Evolutionary conservation across 2,329 filamentous ascomycete species (phyloP), one percentile per base, ranked within the genome.

Genomic region (Fusarium nelsonii): DNA sequence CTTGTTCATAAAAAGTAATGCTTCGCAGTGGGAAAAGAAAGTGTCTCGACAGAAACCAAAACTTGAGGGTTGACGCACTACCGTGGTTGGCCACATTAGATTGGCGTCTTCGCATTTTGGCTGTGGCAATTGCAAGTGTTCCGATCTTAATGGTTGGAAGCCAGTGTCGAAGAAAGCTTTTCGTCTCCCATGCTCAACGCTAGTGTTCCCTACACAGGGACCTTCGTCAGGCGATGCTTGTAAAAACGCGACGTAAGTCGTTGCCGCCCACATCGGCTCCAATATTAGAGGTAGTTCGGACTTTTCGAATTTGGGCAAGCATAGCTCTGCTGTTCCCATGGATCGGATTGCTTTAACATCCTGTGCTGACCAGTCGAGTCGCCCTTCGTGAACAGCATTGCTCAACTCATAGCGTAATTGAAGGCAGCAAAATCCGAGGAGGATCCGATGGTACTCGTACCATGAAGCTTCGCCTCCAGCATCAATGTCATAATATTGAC

Each of bases 321-420:
- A 61, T 2, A 34, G 34, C 6, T 44, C 37, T 2, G 61, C 40
- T 12, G 48, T 52, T 16, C 62, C 52, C 65, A 69, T 69, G 11
- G 46, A 43, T 8, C 56, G 61, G 16, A 69, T 12, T 5, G 20
- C 32, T 15, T 58, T 39, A 3, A 66, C 14, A 18, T 69, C 61
- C 0, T 44, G 23, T 1, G 26, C 6, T 6, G 65, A 20, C 66
- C 66, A 69, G n/a, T 12, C 23, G 6, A 69, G 43, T 2, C 66
- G 66, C 2, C 53, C 20, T 18, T 69, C 66, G 0, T 34, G 44
- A 26, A 50, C 40, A 5, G 66, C 66, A 41, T 66, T 69, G 10
- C 66, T 69, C 5, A 69, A 37, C 18, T 69, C 65, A 18, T 69
- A 69, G 32, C 48, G 56, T 6, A 69, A 30, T 10, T 69, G 56